Evolutionary conservation across 176 grass and related monocot species (phyloP), one percentile per base, ranked within the genome.

Genomic region (Cenchrus americanus): DNA sequence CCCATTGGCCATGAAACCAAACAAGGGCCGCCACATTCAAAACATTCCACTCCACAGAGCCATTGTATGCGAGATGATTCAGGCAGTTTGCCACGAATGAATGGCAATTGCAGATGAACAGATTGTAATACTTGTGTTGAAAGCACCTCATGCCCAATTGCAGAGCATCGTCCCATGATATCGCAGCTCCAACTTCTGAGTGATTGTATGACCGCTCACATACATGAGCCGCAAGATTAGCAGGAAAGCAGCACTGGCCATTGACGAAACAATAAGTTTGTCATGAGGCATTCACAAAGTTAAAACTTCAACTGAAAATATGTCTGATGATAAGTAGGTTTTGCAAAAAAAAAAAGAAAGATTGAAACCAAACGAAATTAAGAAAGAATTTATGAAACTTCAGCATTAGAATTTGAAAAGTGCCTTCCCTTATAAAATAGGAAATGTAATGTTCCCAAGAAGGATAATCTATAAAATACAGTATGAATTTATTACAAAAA

Each of bases 41-140:
- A 58, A 92, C 32, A 83, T 95, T 93, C 96, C 93, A 98, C 62
- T 63, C 62, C 62, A 88, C 17, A 7, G 89, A 92, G 6, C 89
- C 92, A 27, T 69, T 60, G 34, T 95, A 87, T 11, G 96, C 92
- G 22, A 95, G 82, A 34, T 69, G 53, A 60, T 95, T 98, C 67
- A 98, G 73, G 78, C 91, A 98, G 86, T 66, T 90, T 18, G 91
- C 85, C 32, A 92, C 93, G 59, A 98, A 98, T 1, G 89, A 95
- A 78, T 93, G 81, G 24, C 93, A 93, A 30, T 98, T 98, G 82
- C 96, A 98, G 15, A 89, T 93, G 69, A 98, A 98, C 61, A 98
- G 85, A 50, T 98, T 95, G 73, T 98, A 95, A 73, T 70, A 98
- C 73, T 95, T 98, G 83, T 93, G 93, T 80, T 92, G 87, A 71